phyloP scores from a whole-genome alignment of 768 basidiomycete genomes.

The Russula emetica region DNA sequence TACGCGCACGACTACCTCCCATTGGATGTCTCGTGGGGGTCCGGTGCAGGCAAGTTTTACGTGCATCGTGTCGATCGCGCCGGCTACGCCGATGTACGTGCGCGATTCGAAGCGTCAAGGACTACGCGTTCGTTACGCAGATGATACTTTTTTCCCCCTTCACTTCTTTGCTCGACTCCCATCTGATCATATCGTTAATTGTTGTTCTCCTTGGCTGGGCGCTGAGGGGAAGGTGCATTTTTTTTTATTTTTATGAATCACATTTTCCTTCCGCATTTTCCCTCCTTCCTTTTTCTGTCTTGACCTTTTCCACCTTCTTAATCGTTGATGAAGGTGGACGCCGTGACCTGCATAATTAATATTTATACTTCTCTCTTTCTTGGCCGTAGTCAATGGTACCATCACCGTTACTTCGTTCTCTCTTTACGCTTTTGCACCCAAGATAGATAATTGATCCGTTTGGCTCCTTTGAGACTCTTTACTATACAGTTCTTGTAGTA shows the following conservation, averaged over 20 bases:
- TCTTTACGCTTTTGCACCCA: background rate
- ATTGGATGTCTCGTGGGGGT: conserved; percentile 73
- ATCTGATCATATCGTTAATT: conserved; percentile 5
- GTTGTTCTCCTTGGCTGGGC: background rate
- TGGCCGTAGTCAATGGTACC: background rate
- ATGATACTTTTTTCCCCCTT: background rate
- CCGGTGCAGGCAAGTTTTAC: conserved; percentile 64
- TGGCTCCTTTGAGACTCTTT: background rate
- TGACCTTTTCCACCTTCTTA: background rate
- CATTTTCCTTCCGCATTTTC: background rate
- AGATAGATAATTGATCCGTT: conserved; percentile 14
- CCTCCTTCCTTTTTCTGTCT: background rate
- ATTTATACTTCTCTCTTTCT: background rate
- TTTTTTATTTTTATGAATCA: background rate
- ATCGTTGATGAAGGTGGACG: background rate
- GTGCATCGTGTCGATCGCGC: conserved; percentile 72
- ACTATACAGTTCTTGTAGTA: conserved; percentile 19
- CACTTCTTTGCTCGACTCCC: background rate
- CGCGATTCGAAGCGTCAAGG: conserved; percentile 26
- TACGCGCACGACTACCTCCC: conserved; percentile 17
- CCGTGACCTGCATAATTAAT: background rate
- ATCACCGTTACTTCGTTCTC: background rate
- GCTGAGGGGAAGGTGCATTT: background rate
- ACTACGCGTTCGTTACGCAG: conserved; percentile 23
- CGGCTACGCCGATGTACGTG: conserved; percentile 43